Evolutionary conservation across 345 rosid genomes (phyloP).

Genomic region (Salix brachista): DNA sequence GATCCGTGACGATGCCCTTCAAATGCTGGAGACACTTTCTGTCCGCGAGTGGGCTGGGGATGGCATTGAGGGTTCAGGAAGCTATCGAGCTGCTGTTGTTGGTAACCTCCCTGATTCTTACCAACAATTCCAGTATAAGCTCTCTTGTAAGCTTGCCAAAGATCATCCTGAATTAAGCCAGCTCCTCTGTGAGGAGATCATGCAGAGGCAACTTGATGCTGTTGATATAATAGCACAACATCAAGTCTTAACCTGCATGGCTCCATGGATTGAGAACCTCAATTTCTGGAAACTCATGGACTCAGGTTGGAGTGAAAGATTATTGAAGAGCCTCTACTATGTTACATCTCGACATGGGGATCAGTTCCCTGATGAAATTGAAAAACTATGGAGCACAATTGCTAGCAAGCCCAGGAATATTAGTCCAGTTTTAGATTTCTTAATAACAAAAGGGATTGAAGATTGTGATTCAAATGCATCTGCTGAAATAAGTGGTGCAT

Average conservation of each 20-base stretch:
- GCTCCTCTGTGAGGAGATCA: slow-evolving; percentile 95
- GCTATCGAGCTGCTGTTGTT: slow-evolving; percentile 97
- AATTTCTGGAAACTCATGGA: slow-evolving; percentile 99
- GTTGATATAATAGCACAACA: slow-evolving; percentile 98
- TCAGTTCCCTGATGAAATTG: slow-evolving; percentile 98
- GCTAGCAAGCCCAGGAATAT: slow-evolving; percentile 94
- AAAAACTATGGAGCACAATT: slow-evolving; percentile 97
- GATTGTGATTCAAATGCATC: slow-evolving; percentile 99
- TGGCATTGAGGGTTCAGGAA: slow-evolving; percentile 83
- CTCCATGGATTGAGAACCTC: slow-evolving; percentile 99
- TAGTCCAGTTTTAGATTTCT: slow-evolving; percentile 92
- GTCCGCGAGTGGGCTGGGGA: slow-evolving; percentile 98
- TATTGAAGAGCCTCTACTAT: slow-evolving; percentile 92
- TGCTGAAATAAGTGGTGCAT: slow-evolving; percentile 97
- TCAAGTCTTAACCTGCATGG: slow-evolving; percentile 99
- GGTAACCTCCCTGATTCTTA: slow-evolving; percentile 98
- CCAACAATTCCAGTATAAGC: slow-evolving; percentile 97
- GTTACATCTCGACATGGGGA: slow-evolving; percentile 99
- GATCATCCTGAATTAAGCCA: slow-evolving; percentile 96
- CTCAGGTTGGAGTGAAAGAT: slow-evolving; percentile 96
- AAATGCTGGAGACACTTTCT: slow-evolving; percentile 98
- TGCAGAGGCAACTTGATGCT: slow-evolving; percentile 99
- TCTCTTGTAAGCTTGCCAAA: slow-evolving; percentile 93
- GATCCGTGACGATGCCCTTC: slow-evolving; percentile 98
- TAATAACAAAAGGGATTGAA: slow-evolving; percentile 95